Evolutionary conservation across 192 early-diverging fungal genomes (phyloP).

Genomic region (Coemansia sp.): DNA sequence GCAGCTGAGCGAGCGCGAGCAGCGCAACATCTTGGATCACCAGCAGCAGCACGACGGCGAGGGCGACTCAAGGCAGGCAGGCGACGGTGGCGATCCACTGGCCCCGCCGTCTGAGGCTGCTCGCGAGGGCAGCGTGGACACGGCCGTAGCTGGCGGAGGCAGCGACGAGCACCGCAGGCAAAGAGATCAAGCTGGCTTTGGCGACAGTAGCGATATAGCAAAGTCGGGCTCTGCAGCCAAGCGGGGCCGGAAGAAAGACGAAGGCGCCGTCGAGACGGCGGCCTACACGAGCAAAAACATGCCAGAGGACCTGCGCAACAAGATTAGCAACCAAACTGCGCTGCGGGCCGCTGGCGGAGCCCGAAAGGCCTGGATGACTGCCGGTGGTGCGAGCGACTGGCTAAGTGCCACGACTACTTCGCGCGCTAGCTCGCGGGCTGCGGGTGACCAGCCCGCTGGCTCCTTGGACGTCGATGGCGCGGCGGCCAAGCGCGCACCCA

Average conservation of each 20-base stretch:
- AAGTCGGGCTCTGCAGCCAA: constrained; percentile 29
- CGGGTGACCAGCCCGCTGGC: neutral
- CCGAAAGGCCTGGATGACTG: constrained; percentile 63
- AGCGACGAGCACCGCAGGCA: constrained; percentile 1
- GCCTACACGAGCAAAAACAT: constrained; percentile 55
- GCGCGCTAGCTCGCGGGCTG: constrained; percentile 4
- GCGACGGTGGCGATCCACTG: neutral
- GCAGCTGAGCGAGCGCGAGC: constrained; percentile 50
- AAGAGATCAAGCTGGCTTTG: neutral
- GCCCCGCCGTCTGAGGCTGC: neutral
- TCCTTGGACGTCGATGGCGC: neutral
- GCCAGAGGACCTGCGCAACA: constrained; percentile 57
- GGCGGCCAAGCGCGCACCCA: constrained; percentile 12
- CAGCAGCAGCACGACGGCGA: constrained; percentile 21
- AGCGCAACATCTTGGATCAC: constrained; percentile 29
- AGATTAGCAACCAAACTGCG: constrained; percentile 64
- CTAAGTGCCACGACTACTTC: constrained; percentile 1
- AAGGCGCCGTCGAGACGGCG: constrained; percentile 36
- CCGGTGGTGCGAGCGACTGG: constrained; percentile 29
- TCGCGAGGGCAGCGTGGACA: neutral
- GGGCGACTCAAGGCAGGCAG: neutral
- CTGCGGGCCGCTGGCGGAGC: constrained; percentile 60
- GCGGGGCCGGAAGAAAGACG: constrained; percentile 54
- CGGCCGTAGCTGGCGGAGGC: neutral
- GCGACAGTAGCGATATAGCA: constrained; percentile 37